phyloP scores from a whole-genome alignment of 2,329 filamentous ascomycete species.

The Exophiala spinifera region DNA sequence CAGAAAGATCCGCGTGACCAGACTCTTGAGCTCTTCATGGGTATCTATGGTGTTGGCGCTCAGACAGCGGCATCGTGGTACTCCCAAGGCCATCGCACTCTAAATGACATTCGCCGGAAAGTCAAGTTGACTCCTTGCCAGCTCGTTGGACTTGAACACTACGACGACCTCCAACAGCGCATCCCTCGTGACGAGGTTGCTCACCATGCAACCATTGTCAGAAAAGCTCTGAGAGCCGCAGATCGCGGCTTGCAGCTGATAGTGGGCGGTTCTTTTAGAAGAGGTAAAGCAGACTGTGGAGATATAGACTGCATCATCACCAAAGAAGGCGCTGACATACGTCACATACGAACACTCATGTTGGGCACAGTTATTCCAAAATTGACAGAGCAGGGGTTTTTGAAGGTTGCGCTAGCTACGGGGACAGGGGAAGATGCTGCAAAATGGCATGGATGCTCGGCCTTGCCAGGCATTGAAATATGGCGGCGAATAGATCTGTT shows the following conservation, averaged over 20 bases:
- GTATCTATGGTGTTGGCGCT: constrained; percentile 75
- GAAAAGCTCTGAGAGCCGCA: constrained; percentile 54
- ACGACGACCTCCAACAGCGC: constrained; percentile 71
- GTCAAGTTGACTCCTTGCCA: constrained; percentile 68
- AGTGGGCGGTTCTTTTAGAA: constrained; percentile 79
- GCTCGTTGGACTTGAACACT: constrained; percentile 72
- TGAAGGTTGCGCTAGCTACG: constrained; percentile 67
- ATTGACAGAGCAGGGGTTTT: constrained; percentile 61
- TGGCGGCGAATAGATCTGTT: constrained; percentile 86
- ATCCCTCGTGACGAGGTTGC: constrained; percentile 77
- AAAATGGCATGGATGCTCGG: constrained; percentile 87
- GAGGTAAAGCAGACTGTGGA: constrained; percentile 69
- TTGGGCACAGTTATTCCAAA: constrained; percentile 61
- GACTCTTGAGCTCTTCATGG: constrained; percentile 66
- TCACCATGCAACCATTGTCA: constrained; percentile 64
- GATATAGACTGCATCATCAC: constrained; percentile 87
- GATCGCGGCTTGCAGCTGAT: constrained; percentile 67
- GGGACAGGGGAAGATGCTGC: constrained; percentile 49
- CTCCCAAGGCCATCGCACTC: constrained; percentile 66
- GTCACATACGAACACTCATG: constrained; percentile 60
- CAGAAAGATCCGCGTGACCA: constrained; percentile 64
- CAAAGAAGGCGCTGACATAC: constrained; percentile 56
- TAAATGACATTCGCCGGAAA: constrained; percentile 65
- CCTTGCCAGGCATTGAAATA: constrained; percentile 56
- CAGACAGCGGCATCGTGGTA: constrained; percentile 72